Evolutionary conservation across 2,329 filamentous ascomycete species (phyloP).

Genomic region (Byssochlamys sp.): DNA sequence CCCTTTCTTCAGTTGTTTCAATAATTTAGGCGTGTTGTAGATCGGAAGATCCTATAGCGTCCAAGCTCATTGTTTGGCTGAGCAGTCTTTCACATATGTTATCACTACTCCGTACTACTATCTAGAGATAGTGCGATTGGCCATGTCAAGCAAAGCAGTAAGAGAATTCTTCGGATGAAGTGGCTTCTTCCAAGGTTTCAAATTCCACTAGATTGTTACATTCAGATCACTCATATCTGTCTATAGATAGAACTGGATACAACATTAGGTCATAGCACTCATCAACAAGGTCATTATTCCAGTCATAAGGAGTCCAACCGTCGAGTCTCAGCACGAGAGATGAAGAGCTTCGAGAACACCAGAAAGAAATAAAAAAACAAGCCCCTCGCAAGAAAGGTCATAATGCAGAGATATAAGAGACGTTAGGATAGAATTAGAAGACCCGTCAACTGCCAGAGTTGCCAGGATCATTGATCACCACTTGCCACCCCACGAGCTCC

Average conservation of each 20-base stretch:
- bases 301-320: not conserved
- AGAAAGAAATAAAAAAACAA: not conserved
- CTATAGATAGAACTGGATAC: not conserved
- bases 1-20: not conserved
- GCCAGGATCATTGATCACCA: not conserved
- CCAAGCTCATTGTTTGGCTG: not conserved
- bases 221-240: not conserved
- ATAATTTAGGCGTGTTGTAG: not conserved
- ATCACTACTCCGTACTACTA: not conserved
- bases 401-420: not conserved
- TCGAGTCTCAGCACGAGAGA: not conserved
- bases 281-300: not conserved
- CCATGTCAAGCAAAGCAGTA: not conserved
- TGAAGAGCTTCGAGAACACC: not conserved
- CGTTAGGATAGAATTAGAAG: not conserved
- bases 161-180: not conserved
- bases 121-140: not conserved
- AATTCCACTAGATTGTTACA: not conserved
- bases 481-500: constrained; percentile 9
- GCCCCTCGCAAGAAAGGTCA: not conserved
- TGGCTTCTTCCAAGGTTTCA: not conserved
- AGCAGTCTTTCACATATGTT: not conserved
- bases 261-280: not conserved
- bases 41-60: not conserved
- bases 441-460: not conserved